phyloP scores from a whole-genome alignment of 306 rosid species.

The Styphnolobium japonicum region DNA sequence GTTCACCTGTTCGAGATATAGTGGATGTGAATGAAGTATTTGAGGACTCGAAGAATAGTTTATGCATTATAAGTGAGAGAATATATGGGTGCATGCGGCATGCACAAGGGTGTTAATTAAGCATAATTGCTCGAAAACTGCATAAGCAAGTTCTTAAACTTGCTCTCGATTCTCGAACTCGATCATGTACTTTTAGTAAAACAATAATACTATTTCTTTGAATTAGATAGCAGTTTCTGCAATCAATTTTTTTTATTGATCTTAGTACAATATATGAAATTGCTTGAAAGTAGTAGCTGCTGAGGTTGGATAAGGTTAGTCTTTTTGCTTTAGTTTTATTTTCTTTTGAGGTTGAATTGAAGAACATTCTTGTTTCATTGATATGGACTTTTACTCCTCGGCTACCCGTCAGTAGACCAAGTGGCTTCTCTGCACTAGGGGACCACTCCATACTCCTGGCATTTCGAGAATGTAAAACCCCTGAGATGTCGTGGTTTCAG shows the following conservation, averaged over 20 bases:
- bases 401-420: no score
- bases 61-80: neutral
- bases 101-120: neutral
- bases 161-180: neutral
- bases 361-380: constrained; percentile 11
- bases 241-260: neutral
- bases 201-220: neutral
- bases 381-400: no score
- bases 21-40: no score
- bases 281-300: neutral
- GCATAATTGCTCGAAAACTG: neutral
- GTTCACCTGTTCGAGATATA: no score
- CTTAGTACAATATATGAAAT: neutral
- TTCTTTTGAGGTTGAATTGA: constrained; percentile 1
- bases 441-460: constrained; percentile 39
- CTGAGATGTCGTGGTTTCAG: constrained; percentile 10
- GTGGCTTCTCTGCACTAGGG: constrained; percentile 23
- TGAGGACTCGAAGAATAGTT: neutral
- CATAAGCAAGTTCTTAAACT: neutral
- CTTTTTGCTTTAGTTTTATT: no score
- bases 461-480: constrained; percentile 50
- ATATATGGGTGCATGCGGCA: neutral
- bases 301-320: neutral
- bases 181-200: neutral
- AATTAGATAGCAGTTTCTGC: neutral